Conservation (phyloP, 2,329 filamentous ascomycete species). For the Stemphylium vesicarium region DNA sequence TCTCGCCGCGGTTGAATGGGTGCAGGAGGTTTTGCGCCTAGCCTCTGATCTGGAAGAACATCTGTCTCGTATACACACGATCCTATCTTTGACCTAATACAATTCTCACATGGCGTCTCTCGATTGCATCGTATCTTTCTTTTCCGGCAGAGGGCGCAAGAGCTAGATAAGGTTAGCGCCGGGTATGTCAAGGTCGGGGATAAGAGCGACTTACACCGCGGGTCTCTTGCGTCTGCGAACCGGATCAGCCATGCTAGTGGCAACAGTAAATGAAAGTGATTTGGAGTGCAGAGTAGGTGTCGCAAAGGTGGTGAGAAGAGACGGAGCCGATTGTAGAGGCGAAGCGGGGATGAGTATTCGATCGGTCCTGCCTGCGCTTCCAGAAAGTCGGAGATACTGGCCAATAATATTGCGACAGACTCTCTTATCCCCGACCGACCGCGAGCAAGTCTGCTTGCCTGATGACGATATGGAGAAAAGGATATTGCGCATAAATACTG, state of each 20-base stretch:
- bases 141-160: constrained; percentile 64
- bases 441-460: constrained; percentile 27
- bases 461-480: background rate
- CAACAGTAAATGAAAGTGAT: background rate
- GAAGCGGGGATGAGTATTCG: constrained; percentile 2
- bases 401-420: background rate
- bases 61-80: constrained; percentile 59
- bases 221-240: constrained; percentile 49
- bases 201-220: constrained; percentile 48
- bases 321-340: background rate
- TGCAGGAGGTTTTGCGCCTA: background rate
- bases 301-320: background rate
- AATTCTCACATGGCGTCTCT: constrained; percentile 65
- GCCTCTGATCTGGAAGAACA: constrained; percentile 1
- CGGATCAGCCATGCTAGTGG: constrained; percentile 28
- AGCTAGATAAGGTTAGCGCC: constrained; percentile 43
- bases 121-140: constrained; percentile 69
- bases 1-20: constrained; percentile 1
- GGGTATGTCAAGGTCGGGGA: background rate
- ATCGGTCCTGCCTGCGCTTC: background rate
- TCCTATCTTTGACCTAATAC: constrained; percentile 59
- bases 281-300: background rate
- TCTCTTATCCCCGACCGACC: constrained; percentile 8
- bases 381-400: background rate
- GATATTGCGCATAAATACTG: background rate